Conservation (phyloP, 352 stramenopile species). For the Thraustochytrium striatum region DNA sequence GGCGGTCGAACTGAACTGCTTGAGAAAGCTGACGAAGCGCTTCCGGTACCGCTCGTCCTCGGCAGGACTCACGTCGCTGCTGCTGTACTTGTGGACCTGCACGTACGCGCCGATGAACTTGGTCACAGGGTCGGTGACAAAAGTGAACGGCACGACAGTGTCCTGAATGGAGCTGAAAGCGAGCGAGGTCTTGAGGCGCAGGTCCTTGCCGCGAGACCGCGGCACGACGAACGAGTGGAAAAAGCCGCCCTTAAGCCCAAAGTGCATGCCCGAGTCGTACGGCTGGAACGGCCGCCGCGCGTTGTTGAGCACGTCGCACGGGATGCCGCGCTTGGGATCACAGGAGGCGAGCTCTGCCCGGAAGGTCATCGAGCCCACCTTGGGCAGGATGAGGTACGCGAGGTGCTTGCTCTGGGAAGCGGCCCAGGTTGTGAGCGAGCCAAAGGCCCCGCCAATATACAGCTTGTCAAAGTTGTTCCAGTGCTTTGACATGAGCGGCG, state of each 20-base stretch:
- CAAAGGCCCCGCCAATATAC: not conserved
- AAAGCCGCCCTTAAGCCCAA: not conserved
- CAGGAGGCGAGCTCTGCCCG: not conserved
- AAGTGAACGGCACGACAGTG: not conserved
- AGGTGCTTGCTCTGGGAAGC: not conserved
- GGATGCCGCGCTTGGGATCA: not conserved
- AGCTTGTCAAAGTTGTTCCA: not conserved
- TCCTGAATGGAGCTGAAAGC: not conserved
- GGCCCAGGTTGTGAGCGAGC: not conserved
- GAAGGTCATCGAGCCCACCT: not conserved
- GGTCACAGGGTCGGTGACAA: not conserved
- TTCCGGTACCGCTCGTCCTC: not conserved
- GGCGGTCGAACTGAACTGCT: too few relatives aligned
- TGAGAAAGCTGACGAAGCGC: not conserved
- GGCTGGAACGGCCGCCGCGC: not conserved
- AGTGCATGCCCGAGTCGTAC: not conserved
- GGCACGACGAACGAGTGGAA: not conserved
- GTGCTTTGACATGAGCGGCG: not conserved
- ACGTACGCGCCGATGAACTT: not conserved
- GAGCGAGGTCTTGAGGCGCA: not conserved
- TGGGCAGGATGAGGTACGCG: not conserved
- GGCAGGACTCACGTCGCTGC: not conserved
- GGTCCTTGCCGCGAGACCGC: too few relatives aligned
- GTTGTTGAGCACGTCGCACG: not conserved
- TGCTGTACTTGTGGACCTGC: not conserved